Percentiles rank a stretch among this genome's conserved stretches.
Evolutionary conservation across 2,329 filamentous ascomycete genomes (phyloP).

Genomic region (Nothopassalora personata): DNA sequence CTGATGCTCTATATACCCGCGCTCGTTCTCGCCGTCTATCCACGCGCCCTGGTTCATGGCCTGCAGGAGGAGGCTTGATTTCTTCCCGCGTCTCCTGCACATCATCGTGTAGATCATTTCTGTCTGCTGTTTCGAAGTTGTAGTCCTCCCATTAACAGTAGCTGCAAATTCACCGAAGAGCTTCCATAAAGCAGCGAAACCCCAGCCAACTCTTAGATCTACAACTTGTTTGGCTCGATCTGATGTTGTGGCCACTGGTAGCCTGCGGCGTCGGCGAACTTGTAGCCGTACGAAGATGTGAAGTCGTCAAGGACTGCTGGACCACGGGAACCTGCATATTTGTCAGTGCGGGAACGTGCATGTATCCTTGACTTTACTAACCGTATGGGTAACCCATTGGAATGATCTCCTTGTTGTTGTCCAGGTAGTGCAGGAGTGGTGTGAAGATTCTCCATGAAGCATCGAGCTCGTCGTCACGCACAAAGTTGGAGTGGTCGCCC

Average conservation of each 20-base stretch:
- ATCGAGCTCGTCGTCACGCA: constrained; percentile 92
- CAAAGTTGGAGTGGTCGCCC: constrained; percentile 99
- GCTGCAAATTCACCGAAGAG: background rate
- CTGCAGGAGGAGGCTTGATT: background rate
- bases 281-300: constrained; percentile 96
- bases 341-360: constrained; percentile 6
- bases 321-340: constrained; percentile 75
- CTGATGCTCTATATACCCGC: constrained; percentile 6
- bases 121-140: constrained; percentile 6
- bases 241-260: constrained; percentile 86
- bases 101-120: constrained; percentile 3
- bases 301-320: constrained; percentile 97
- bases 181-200: background rate
- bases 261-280: constrained; percentile 92
- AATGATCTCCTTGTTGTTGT: constrained; percentile 98
- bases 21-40: background rate
- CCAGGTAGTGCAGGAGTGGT: constrained; percentile 92
- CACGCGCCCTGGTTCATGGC: background rate
- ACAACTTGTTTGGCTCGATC: constrained; percentile 74
- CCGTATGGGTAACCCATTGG: constrained; percentile 99
- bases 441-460: constrained; percentile 99
- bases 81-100: background rate
- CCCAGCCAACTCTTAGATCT: background rate
- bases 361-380: constrained; percentile 45
- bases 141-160: background rate